Evolutionary conservation across 768 basidiomycete genomes (phyloP).

Genomic region (Leccinum truebloodii): DNA sequence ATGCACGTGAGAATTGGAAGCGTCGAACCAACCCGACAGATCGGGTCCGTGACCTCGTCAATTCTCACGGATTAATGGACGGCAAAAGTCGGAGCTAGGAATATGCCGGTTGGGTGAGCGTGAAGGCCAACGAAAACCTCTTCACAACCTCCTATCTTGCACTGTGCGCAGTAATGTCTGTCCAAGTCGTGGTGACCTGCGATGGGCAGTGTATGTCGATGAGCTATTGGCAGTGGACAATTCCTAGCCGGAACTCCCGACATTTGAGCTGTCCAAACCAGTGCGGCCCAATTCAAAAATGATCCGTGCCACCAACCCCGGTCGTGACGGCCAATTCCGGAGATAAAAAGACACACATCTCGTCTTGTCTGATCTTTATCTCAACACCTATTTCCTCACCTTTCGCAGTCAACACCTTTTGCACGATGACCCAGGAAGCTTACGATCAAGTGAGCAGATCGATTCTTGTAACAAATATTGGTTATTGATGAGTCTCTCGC

Average conservation of each 20-base stretch:
- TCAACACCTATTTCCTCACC: neutral
- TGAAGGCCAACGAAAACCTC: neutral
- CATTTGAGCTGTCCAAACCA: conserved; percentile 2
- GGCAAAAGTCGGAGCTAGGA: neutral
- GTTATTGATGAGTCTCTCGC: conserved; percentile 1
- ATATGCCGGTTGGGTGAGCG: neutral
- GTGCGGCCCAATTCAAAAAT: conserved; percentile 1
- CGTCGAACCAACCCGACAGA: neutral
- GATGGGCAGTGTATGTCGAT: neutral
- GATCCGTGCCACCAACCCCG: neutral
- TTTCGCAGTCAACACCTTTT: neutral
- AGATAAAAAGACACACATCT: conserved; percentile 18
- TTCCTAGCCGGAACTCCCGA: neutral
- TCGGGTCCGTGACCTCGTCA: neutral
- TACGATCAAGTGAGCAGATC: conserved; percentile 22
- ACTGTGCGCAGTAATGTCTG: neutral
- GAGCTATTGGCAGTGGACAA: neutral
- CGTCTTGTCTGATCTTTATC: conserved; percentile 18
- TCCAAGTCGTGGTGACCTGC: neutral
- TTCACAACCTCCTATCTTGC: neutral
- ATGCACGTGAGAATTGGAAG: neutral
- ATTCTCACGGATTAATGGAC: neutral
- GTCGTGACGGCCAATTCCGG: neutral
- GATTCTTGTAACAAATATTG: neutral
- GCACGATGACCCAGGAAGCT: conserved; percentile 20